Evolutionary conservation across 176 grass and related monocot genomes (phyloP).

Genomic region (Eleusine coracana): DNA sequence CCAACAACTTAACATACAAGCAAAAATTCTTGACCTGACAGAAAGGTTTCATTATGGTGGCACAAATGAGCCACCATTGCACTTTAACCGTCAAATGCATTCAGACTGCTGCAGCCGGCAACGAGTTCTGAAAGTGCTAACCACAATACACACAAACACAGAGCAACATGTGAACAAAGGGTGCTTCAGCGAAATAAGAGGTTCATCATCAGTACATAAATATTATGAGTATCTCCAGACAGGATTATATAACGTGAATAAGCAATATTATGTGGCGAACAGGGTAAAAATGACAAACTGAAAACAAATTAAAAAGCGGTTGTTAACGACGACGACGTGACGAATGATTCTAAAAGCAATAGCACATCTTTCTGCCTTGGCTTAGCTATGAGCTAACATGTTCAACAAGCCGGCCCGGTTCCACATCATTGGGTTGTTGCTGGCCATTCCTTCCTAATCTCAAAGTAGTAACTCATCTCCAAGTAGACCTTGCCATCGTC

Average conservation of each 20-base stretch:
- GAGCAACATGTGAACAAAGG: neutral
- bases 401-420: constrained; percentile 15
- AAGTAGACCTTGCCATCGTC: constrained; percentile 89
- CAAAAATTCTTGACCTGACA: constrained; percentile 14
- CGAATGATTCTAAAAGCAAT: constrained; percentile 43
- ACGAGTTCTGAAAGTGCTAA: neutral
- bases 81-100: neutral
- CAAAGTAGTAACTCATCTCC: constrained; percentile 90
- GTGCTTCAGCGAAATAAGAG: constrained; percentile 23
- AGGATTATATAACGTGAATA: constrained; percentile 44
- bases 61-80: neutral
- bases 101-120: neutral
- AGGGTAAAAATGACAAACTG: neutral
- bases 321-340: constrained; percentile 5
- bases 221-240: constrained; percentile 34
- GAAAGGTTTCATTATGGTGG: neutral
- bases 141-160: neutral
- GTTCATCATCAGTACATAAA: constrained; percentile 44
- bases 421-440: constrained; percentile 47
- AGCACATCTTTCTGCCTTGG: constrained; percentile 37
- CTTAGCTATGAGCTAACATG: constrained; percentile 54
- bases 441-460: constrained; percentile 90
- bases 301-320: constrained; percentile 20
- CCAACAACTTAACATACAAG: constrained; percentile 23
- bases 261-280: constrained; percentile 31